Percentiles rank a stretch among this genome's conserved stretches.
Conservation (phyloP, 352 stramenopile species). For the Phytophthora agathidicida region DNA sequence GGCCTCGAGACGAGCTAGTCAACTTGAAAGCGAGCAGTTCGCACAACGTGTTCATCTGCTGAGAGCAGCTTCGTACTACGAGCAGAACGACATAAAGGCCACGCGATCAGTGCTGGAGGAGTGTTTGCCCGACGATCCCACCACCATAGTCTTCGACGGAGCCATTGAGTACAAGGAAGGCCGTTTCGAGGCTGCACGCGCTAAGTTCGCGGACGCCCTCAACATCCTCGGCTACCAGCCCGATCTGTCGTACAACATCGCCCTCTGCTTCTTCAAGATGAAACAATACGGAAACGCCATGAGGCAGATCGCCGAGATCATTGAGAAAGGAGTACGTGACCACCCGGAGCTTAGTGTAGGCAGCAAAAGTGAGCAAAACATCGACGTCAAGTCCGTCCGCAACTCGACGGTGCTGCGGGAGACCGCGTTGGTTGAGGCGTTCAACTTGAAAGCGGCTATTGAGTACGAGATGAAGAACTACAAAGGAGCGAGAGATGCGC, state of each 20-base stretch:
- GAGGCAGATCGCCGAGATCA: slow-evolving; percentile 94
- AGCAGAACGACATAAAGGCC: slow-evolving; percentile 93
- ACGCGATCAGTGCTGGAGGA: slow-evolving; percentile 93
- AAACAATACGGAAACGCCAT: slow-evolving; percentile 94
- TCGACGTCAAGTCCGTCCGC: slow-evolving; percentile 88
- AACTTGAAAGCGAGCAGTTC: slow-evolving; percentile 89
- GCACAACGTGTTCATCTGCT: slow-evolving; percentile 85
- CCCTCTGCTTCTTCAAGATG: slow-evolving; percentile 94
- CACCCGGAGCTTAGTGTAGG: slow-evolving; percentile 94
- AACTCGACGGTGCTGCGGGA: slow-evolving; percentile 93
- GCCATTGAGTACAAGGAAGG: slow-evolving; percentile 89
- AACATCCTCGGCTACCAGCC: slow-evolving; percentile 94
- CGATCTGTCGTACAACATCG: slow-evolving; percentile 95
- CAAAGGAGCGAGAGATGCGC: slow-evolving; percentile 82
- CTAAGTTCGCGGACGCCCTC: slow-evolving; percentile 93
- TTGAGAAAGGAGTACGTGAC: slow-evolving; percentile 90
- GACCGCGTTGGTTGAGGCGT: slow-evolving; percentile 93
- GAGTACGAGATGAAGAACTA: slow-evolving; percentile 95
- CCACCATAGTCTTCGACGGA: slow-evolving; percentile 88
- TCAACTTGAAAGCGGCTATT: slow-evolving; percentile 97
- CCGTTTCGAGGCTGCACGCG: slow-evolving; percentile 89
- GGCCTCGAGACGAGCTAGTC: slow-evolving; percentile 78
- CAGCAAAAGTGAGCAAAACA: slow-evolving; percentile 91
- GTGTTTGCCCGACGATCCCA: slow-evolving; percentile 92
- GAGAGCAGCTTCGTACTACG: slow-evolving; percentile 94